phyloP scores from a whole-genome alignment of 805 yeast species.

The Monosporozyma servazzii region DNA sequence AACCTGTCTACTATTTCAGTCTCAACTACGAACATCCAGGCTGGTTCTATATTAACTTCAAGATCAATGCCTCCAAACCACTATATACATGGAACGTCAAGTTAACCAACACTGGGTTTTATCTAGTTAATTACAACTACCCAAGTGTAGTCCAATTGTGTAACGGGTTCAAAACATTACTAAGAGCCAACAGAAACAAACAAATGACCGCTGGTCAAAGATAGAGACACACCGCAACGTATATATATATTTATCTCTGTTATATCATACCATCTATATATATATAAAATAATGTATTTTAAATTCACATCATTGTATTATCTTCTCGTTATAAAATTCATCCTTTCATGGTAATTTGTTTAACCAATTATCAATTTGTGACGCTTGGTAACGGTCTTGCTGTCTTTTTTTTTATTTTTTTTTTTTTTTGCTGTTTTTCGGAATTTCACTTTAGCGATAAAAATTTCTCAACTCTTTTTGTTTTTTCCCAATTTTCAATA shows the following conservation, averaged over 20 bases:
- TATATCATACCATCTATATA: neutral
- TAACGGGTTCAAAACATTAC: constrained; percentile 82
- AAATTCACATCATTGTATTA: neutral
- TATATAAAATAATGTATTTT: neutral
- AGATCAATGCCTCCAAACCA: constrained; percentile 59
- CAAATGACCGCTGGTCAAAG: constrained; percentile 3
- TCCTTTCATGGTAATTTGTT: no score
- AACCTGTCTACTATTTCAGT: constrained; percentile 85
- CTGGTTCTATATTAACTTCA: constrained; percentile 82
- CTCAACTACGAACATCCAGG: constrained; percentile 88
- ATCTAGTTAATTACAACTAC: constrained; percentile 67
- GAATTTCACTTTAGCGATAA: neutral
- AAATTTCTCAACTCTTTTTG: neutral
- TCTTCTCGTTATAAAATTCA: no score
- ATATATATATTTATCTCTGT: neutral
- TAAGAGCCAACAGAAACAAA: constrained; percentile 29
- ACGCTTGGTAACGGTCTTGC: neutral
- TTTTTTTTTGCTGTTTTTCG: neutral
- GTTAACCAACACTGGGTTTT: constrained; percentile 81
- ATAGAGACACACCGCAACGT: neutral
- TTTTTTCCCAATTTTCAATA: neutral
- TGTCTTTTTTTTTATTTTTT: neutral
- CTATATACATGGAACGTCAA: constrained; percentile 83
- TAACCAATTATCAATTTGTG: neutral
- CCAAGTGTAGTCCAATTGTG: constrained; percentile 84